A percentile compares a stretch with the other conserved stretches of the same genome.
Evolutionary conservation across 176 grass and related monocot genomes (phyloP).

Genomic region (Triticum dicoccoides): DNA sequence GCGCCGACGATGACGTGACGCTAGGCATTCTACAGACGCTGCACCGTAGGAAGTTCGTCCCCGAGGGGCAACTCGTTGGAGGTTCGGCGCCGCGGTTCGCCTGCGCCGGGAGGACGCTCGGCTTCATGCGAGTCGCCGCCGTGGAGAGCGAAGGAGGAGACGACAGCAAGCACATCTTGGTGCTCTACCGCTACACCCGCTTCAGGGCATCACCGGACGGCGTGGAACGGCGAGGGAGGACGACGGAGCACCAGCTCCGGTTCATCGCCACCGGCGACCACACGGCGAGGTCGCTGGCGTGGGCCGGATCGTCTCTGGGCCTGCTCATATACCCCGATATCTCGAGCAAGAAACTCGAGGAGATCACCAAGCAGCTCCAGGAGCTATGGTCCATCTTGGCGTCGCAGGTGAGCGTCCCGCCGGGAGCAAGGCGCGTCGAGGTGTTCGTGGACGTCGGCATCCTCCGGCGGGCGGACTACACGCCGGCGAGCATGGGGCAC

Average conservation of each 20-base stretch:
- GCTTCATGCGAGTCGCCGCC: not conserved
- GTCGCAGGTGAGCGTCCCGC: not conserved
- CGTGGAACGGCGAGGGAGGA: no score
- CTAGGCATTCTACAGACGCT: no score
- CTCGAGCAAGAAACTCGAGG: no score
- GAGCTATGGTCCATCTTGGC: not conserved
- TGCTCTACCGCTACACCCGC: no score
- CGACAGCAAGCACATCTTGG: not conserved
- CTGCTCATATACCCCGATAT: no score
- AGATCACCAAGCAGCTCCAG: not conserved
- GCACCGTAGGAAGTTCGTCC: not conserved
- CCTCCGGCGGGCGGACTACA: conserved; percentile 5
- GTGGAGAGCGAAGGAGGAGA: not conserved
- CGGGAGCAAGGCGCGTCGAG: not conserved
- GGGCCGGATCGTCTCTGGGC: no score
- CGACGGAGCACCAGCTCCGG: no score
- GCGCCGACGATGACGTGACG: no score
- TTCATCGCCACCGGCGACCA: no score
- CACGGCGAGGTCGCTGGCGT: no score
- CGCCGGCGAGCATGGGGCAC: not conserved
- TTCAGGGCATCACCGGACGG: no score
- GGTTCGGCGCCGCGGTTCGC: not conserved
- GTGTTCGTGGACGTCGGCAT: conserved; percentile 18
- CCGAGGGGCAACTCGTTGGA: not conserved
- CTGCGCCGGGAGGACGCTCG: not conserved